A percentile compares a stretch with the other conserved stretches of the same genome.
phyloP scores from a whole-genome alignment of 1,284 basidiomycete genomes.

The Tilletiaria anomala region DNA sequence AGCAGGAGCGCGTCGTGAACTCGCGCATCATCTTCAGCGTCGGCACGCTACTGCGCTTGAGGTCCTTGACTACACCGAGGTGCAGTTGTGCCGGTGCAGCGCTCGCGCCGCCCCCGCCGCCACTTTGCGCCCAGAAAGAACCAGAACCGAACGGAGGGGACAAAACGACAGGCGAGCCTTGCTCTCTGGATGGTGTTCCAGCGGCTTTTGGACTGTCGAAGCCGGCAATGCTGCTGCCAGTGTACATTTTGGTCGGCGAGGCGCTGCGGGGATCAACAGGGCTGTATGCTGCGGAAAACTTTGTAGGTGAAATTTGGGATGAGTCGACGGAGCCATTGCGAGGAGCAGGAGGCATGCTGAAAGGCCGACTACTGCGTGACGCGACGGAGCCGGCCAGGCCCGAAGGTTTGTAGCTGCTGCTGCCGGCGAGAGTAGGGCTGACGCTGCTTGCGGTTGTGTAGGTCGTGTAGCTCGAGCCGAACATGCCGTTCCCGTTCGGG shows the following conservation, averaged over 20 bases:
- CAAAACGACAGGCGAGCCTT: conserved; percentile 18
- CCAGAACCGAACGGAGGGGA: conserved; percentile 19
- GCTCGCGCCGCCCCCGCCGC: conserved; percentile 1
- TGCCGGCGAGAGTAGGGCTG: too few species aligned
- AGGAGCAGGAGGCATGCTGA: conserved; percentile 28
- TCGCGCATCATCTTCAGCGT: conserved; percentile 31
- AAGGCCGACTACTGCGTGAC: conserved; percentile 15
- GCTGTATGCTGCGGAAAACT: conserved; percentile 14
- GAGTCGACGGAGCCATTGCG: conserved; percentile 12
- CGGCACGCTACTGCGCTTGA: conserved; percentile 27
- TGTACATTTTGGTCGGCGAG: too few species aligned
- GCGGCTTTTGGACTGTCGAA: conserved; percentile 11
- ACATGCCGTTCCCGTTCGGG: too few species aligned
- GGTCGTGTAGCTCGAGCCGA: too few species aligned
- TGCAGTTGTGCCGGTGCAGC: conserved; percentile 18
- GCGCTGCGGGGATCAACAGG: too few species aligned
- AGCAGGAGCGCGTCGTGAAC: conserved; percentile 15
- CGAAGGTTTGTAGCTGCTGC: too few species aligned
- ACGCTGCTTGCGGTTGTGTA: too few species aligned
- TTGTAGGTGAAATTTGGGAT: conserved; percentile 10
- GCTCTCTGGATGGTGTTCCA: conserved; percentile 19
- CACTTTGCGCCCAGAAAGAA: too few species aligned
- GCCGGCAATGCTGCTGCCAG: too few species aligned
- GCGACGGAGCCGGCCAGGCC: too few species aligned
- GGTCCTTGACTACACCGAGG: conserved; percentile 26